Evolutionary conservation across 495 filamentous ascomycete genomes (phyloP).

Genomic region (Physcia stellaris): DNA sequence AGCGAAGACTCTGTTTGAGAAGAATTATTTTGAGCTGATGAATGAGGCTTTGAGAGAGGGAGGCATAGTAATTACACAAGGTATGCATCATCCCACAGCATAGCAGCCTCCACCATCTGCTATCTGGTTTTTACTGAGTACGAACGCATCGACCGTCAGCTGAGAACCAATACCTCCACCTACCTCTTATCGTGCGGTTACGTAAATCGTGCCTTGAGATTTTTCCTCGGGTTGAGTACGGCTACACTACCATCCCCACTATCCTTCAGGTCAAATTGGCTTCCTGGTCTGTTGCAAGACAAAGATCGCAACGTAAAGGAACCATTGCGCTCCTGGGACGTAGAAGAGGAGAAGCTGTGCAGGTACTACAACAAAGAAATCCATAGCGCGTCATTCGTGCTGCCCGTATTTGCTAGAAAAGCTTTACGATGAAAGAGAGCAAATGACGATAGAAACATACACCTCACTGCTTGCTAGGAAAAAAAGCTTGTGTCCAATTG

Average conservation of each 20-base stretch:
- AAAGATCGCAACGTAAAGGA: conserved; percentile 63
- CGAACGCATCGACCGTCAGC: conserved; percentile 34
- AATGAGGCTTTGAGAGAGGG: conserved; percentile 79
- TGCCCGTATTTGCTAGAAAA: conserved; percentile 83
- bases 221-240: conserved; percentile 96
- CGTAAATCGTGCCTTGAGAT: conserved; percentile 95
- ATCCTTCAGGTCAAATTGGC: conserved; percentile 97
- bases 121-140: background rate
- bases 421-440: conserved; percentile 24
- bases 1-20: conserved; percentile 92
- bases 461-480: background rate
- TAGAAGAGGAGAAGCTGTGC: conserved; percentile 87
- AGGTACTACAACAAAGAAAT: conserved; percentile 93
- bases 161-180: conserved; percentile 99
- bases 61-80: conserved; percentile 99
- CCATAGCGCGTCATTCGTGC: conserved; percentile 83
- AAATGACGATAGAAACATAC: background rate
- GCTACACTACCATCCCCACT: conserved; percentile 99
- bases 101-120: conserved; percentile 1
- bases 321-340: conserved; percentile 66
- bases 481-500: background rate
- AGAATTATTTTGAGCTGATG: conserved; percentile 93
- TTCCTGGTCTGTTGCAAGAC: conserved; percentile 99
- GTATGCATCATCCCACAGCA: conserved; percentile 50
- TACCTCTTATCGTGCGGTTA: conserved; percentile 75